Evolutionary conservation across 345 rosid species (phyloP).

Genomic region (Eucalyptus leucophloia): DNA sequence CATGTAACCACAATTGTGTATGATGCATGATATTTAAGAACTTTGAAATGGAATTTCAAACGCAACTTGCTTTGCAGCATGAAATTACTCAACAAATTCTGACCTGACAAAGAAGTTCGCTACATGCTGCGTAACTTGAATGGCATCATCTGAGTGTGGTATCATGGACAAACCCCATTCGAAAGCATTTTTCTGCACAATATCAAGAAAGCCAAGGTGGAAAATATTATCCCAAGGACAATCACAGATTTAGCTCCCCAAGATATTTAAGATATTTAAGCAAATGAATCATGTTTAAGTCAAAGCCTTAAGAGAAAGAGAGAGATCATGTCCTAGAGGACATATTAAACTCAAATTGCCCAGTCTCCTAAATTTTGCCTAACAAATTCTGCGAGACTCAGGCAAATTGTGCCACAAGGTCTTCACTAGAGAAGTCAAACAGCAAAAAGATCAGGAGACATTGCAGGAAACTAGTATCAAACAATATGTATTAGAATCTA

Average conservation of each 20-base stretch:
- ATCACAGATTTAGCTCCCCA: background rate
- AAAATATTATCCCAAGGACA: background rate
- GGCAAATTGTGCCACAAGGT: background rate
- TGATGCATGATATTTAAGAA: background rate
- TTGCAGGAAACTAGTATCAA: background rate
- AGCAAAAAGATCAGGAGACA: background rate
- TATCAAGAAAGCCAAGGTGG: background rate
- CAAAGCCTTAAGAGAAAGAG: background rate
- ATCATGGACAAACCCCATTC: conserved; percentile 79
- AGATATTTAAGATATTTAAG: background rate
- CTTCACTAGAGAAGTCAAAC: background rate
- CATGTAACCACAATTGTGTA: background rate
- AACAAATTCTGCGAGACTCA: background rate
- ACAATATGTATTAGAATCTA: background rate
- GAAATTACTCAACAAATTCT: background rate
- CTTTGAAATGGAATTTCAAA: background rate
- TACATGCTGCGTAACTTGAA: conserved; percentile 71
- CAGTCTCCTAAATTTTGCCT: background rate
- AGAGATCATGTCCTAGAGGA: background rate
- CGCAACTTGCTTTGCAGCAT: background rate
- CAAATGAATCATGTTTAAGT: background rate
- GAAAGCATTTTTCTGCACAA: conserved; percentile 84
- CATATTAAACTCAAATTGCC: background rate
- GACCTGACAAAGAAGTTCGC: conserved; percentile 80
- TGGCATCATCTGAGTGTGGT: conserved; percentile 91